Conservation (phyloP, 1,284 basidiomycete genomes). For the Pseudozyma sp. region DNA sequence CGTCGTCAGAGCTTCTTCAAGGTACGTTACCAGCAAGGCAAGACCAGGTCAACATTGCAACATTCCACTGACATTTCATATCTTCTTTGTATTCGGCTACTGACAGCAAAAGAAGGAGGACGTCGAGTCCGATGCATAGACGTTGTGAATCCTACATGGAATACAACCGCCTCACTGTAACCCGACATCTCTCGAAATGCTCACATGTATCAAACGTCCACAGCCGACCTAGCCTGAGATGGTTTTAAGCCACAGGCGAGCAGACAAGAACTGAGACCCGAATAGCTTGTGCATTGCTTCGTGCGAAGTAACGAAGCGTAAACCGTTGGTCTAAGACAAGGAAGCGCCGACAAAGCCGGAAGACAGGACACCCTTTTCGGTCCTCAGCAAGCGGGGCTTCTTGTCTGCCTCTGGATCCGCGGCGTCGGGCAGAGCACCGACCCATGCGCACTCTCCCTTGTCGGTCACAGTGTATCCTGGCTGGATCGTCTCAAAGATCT, state of each 20-base stretch:
- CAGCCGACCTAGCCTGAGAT: neutral
- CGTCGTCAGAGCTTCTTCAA: conserved; percentile 71
- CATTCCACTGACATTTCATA: neutral
- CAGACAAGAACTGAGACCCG: conserved; percentile 1
- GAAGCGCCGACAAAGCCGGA: conserved; percentile 63
- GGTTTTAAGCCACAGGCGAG: neutral
- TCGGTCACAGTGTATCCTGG: conserved; percentile 63
- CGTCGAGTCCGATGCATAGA: conserved; percentile 52
- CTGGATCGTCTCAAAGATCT: conserved; percentile 69
- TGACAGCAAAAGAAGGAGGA: conserved; percentile 48
- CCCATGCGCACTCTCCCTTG: conserved; percentile 60
- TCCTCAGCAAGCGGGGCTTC: conserved; percentile 58
- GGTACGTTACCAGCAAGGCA: conserved; percentile 53
- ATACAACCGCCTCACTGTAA: neutral
- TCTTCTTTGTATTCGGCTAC: neutral
- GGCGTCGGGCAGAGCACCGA: conserved; percentile 57
- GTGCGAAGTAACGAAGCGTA: neutral
- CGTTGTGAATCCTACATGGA: conserved; percentile 2
- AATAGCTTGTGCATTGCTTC: conserved; percentile 5
- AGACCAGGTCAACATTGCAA: neutral
- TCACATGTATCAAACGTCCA: neutral
- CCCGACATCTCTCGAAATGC: conserved; percentile 3
- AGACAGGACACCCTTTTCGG: conserved; percentile 56
- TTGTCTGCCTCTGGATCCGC: conserved; percentile 62
- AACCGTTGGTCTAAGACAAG: conserved; percentile 42